Base-by-base conservation (phyloP, 2,329 filamentous ascomycete species). In the Trichoderma sp. region DNA sequence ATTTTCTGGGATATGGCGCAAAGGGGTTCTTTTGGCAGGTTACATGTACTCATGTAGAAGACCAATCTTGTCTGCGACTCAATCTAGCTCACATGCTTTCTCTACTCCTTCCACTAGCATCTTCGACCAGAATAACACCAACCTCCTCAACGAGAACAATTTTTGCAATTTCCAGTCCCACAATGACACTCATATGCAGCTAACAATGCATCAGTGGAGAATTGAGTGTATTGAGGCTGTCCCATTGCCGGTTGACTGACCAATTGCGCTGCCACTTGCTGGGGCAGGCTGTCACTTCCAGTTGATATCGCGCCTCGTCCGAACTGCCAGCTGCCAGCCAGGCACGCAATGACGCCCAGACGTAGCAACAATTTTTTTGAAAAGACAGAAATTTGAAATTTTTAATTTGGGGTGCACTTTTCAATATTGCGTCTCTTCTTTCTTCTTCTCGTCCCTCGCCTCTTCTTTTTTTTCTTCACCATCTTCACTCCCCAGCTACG, bases 301-400 rank as follows among this genome's bases (percentile, higher is more conserved):
- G 27, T 21, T 59, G 40, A 59, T 57, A 43, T 19, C 19, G 31
- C 14, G 40, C 55, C 68, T 57, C 19, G 24, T 43, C 63, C 57
- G 47, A 57, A 27, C 62, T 53, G 49, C 68, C 68, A 70, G 68
- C 68, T 70, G 68, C 63, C 68, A 68, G 35, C n/a, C 64, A 47
- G 68, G 27, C 49, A 58, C 24, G 58, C 21, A n/a, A 47, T 27
- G n/a, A 33, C 31, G 37, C 33, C 29, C 49, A 43, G 24, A 11
- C 19, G 13, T 6, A 40, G 5, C 13, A n/a, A 5, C 55, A 37
- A 59, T 14, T 33, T 57, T 49, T 35, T 52, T n/a, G 24, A 29
- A 13, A 21, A 5, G 3, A 52, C 47, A 40, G 31, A 58, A 69
- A 31, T 29, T 58, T 64, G 63, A 2, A 33, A 21, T 64, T 58